These are phyloP conservation scores for Barnettozyma hawaiiensis DNA, from an alignment of 1,139 yeast genomes.

Conservation along the genomic window DNA sequence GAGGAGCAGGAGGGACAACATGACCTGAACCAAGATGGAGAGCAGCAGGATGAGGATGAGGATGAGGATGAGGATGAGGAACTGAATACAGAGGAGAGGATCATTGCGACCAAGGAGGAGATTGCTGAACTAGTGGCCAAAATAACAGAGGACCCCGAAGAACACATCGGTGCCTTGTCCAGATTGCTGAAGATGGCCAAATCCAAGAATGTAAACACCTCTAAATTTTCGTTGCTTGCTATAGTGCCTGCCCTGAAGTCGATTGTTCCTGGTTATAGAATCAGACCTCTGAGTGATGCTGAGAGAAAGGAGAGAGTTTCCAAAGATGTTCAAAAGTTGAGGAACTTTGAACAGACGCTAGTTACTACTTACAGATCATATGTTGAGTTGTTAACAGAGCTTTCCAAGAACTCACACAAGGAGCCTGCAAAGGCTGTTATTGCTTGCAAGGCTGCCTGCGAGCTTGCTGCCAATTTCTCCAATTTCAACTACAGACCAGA, in stretches of 20 bases:
- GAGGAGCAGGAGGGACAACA: slow-evolving; percentile 26
- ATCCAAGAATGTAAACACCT: slow-evolving; percentile 60
- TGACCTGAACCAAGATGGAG: slow-evolving; percentile 37
- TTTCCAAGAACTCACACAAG: slow-evolving; percentile 32
- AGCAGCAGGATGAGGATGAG: slow-evolving; percentile 22
- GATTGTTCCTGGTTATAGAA: slow-evolving; percentile 82
- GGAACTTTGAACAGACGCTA: slow-evolving; percentile 75
- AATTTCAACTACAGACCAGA: slow-evolving; percentile 80
- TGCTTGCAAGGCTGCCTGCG: slow-evolving; percentile 75
- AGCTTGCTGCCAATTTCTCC: slow-evolving; percentile 60
- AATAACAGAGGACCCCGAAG: slow-evolving; percentile 87
- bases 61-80: slow-evolving; percentile 36
- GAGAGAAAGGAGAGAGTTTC: slow-evolving; percentile 81
- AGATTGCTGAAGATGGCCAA: slow-evolving; percentile 68
- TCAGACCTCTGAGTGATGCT: slow-evolving; percentile 72
- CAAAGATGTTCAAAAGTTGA: slow-evolving; percentile 68
- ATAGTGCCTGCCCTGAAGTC: slow-evolving; percentile 80
- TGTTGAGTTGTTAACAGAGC: slow-evolving; percentile 46
- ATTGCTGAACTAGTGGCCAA: slow-evolving; percentile 77
- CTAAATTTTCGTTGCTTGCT: slow-evolving; percentile 72
- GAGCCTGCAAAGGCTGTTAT: slow-evolving; percentile 45
- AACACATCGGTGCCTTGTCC: slow-evolving; percentile 59
- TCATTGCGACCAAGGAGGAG: slow-evolving; percentile 67
- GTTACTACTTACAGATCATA: slow-evolving; percentile 67
- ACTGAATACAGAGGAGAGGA: slow-evolving; percentile 51